Conservation (phyloP, 129 eudicot species). For the Scalesia atractyloides region DNA sequence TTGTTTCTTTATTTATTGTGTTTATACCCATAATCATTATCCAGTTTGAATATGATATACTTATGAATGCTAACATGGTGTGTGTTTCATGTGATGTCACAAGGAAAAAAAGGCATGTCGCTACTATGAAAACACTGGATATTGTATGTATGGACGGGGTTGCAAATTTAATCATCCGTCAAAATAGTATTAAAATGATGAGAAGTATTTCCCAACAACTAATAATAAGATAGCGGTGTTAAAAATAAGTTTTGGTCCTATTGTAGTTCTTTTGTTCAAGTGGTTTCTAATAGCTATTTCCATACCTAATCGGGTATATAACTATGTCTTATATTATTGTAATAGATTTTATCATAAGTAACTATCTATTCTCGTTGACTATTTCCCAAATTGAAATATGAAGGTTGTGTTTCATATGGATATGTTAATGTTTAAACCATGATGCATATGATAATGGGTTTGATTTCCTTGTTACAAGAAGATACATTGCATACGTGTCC, state of each 20-base stretch:
- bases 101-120: slow-evolving; percentile 48
- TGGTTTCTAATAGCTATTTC: no score
- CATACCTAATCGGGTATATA: no score
- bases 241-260: not conserved
- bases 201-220: not conserved
- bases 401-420: not conserved
- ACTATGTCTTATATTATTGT: not conserved
- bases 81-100: slow-evolving; percentile 8
- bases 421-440: not conserved
- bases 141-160: slow-evolving; percentile 33
- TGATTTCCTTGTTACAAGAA: not conserved
- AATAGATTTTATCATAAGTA: not conserved
- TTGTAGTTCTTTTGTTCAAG: not conserved
- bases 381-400: not conserved
- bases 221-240: not conserved
- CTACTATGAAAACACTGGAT: slow-evolving; percentile 34
- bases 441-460: not conserved
- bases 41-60: not conserved
- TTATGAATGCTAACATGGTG: not conserved
- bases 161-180: slow-evolving; percentile 53
- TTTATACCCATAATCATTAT: not conserved
- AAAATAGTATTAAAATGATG: not conserved
- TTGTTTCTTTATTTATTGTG: no score
- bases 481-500: not conserved
- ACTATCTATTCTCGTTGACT: not conserved